These are phyloP conservation scores for Marasmius oreades DNA, from an alignment of 1,284 basidiomycete genomes.

Conservation along the genomic window DNA sequence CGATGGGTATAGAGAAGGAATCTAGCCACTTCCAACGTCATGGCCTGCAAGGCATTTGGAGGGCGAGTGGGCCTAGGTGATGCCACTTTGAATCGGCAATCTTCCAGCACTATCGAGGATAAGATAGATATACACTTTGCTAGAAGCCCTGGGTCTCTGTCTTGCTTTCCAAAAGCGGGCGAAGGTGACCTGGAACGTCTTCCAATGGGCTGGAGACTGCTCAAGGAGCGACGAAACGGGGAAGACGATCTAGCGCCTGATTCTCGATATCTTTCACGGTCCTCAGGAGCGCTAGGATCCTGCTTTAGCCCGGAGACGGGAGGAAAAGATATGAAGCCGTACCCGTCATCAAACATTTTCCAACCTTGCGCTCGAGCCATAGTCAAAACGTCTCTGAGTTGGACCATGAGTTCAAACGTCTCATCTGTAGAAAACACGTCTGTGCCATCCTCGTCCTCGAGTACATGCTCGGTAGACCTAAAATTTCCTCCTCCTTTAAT, in stretches of 20 bases:
- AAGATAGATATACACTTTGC: conserved; percentile 59
- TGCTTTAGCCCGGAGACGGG: not conserved
- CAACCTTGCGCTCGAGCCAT: conserved; percentile 54
- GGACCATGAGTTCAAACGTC: conserved; percentile 58
- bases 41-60: conserved; percentile 61
- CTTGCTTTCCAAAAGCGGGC: conserved; percentile 27
- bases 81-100: conserved; percentile 61
- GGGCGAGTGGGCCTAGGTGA: conserved; percentile 56
- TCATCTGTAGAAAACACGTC: conserved; percentile 52
- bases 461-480: conserved; percentile 16
- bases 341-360: conserved; percentile 55
- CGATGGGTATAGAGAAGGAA: conserved; percentile 53
- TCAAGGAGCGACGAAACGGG: conserved; percentile 43
- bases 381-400: conserved; percentile 56
- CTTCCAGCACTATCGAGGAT: conserved; percentile 59
- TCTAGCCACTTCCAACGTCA: conserved; percentile 60
- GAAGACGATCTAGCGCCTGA: conserved; percentile 29
- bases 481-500: conserved; percentile 33
- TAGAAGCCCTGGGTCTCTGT: conserved; percentile 45
- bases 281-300: conserved; percentile 14
- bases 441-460: conserved; percentile 41
- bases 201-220: conserved; percentile 33
- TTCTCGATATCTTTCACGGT: conserved; percentile 19
- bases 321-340: conserved; percentile 16
- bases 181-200: conserved; percentile 50